phyloP scores from a whole-genome alignment of 164 flowering plant species.

The Piper betle region DNA sequence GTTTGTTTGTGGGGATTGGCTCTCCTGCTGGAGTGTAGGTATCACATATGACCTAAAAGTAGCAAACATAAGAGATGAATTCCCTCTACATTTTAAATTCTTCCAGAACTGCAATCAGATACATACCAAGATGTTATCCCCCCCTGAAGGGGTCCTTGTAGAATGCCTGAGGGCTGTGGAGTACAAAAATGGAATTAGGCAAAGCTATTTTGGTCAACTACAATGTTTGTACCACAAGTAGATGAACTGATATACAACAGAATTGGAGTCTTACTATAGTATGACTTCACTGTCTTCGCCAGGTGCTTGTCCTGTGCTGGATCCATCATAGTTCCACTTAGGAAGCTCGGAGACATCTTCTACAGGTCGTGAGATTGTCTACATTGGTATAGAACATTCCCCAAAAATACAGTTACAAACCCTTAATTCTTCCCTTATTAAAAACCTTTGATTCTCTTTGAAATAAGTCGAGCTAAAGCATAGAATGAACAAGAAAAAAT shows the following conservation, averaged over 20 bases:
- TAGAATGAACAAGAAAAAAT: neutral
- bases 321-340: constrained; percentile 97
- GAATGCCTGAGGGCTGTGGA: constrained; percentile 84
- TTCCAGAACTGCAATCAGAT: neutral
- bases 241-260: neutral
- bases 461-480: neutral
- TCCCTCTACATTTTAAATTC: neutral
- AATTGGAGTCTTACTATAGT: constrained; percentile 54
- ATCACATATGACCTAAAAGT: constrained; percentile 71
- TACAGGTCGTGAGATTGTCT: constrained; percentile 86
- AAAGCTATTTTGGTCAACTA: neutral
- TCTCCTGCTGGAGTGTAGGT: constrained; percentile 86
- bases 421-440: too few relatives aligned
- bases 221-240: neutral
- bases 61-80: neutral
- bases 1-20: constrained; percentile 96
- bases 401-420: neutral
- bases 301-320: constrained; percentile 99
- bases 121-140: constrained; percentile 86
- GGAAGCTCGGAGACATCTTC: constrained; percentile 90
- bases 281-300: constrained; percentile 99
- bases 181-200: neutral
- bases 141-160: constrained; percentile 97
- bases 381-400: neutral
- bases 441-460: neutral